Evolutionary conservation across 2,329 filamentous ascomycete species (phyloP).

Genomic region (Cryphonectria carpinicola): DNA sequence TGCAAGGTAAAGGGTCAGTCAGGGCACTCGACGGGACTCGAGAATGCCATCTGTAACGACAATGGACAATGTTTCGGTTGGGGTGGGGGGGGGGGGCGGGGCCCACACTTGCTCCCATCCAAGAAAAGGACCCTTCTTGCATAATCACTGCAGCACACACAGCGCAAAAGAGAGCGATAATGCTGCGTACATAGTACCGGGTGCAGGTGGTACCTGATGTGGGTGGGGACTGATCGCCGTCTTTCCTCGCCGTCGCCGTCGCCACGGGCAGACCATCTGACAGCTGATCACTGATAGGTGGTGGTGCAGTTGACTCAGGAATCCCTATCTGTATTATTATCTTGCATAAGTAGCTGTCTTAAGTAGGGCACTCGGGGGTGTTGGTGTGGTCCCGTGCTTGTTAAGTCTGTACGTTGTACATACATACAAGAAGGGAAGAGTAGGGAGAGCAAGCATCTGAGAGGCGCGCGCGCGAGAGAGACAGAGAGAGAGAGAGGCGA

Average conservation of each 20-base stretch:
- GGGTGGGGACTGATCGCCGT: background rate
- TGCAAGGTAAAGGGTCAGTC: background rate
- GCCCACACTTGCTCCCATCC: background rate
- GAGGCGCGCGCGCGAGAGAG: no score
- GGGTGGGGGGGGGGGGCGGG: no score
- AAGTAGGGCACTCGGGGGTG: background rate
- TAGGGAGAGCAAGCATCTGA: no score
- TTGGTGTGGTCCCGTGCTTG: background rate
- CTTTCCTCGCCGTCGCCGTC: background rate
- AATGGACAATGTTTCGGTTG: constrained; percentile 3
- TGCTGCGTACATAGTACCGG: background rate
- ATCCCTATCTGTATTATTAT: background rate
- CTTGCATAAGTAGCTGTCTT: background rate
- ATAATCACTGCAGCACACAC: constrained; percentile 13
- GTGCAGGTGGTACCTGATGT: constrained; percentile 2
- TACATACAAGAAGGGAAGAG: background rate
- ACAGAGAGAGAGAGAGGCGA: background rate
- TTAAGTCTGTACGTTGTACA: background rate
- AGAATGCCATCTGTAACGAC: constrained; percentile 14
- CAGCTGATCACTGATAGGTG: constrained; percentile 13
- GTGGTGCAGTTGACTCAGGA: background rate
- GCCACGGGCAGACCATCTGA: constrained; percentile 15
- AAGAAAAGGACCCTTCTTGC: constrained; percentile 17
- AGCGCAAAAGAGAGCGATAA: background rate
- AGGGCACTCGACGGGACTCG: background rate